Evolutionary conservation across 2,329 filamentous ascomycete species (phyloP), one percentile per base, ranked within the genome.

Genomic region (Phialophora tarda): DNA sequence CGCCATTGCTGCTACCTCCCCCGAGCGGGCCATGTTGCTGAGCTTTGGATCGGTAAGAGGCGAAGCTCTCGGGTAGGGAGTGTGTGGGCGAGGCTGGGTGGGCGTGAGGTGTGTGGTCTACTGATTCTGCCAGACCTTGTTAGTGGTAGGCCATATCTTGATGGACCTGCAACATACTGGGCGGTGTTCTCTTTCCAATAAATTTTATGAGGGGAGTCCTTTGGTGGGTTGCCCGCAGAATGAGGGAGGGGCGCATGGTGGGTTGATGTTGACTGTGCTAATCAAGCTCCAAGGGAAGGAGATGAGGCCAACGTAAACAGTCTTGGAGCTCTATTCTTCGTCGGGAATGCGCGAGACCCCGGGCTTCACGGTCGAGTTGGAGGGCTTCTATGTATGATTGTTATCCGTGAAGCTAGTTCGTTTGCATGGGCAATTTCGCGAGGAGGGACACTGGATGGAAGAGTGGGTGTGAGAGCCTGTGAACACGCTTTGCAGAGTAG

Each of bases 51-150:
- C 87, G 82, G 81, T 89, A 88, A 72, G 81, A 78, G 64, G 85
- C 85, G 78, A 75, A 63, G 82, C 75, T 47, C 81, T 79, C 68
- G 84, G 86, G 65, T 84, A 85, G 66, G 83, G 86, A 58, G 85
- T 86, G 78, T 86, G 87, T 79, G 65, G 86, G 86, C 58, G 86
- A 85, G 64, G 85, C 86, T 51, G 86, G 87, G 77, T 88, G 87
- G 67, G 81, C 80, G 69, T 85, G 81, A 70, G 85, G 86, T 67
- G 85, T 81, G 82, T 87, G 85, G 71, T 82, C 79, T 62, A 82
- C 71, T 32, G 78, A 75, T 63, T 80, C 80, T 81, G 69, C 67
- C 51, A 51, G 21, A 59, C 59, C 48, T 23, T 26, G 48, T 51
- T 23, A 51, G 48, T 17, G 12, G 48, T 58, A 66, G 57, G 57